phyloP scores from a whole-genome alignment of 768 basidiomycete species.

The Tylopilus vinaceipallidus region DNA sequence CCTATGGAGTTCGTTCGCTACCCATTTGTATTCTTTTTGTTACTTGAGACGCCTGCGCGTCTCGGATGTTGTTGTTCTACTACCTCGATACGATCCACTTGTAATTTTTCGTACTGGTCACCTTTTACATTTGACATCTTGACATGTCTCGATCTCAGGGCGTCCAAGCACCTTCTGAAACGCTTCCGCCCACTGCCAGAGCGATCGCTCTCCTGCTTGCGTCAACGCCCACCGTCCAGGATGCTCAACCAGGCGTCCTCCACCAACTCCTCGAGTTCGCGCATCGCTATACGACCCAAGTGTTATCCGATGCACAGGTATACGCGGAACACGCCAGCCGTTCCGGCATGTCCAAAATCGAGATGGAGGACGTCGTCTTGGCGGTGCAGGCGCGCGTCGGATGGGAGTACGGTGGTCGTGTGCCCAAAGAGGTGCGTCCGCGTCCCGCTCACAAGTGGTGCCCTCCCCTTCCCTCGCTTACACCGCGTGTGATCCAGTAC shows the following conservation, averaged over 20 bases:
- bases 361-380: constrained; percentile 77
- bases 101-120: constrained; percentile 14
- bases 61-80: constrained; percentile 2
- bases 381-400: constrained; percentile 88
- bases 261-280: constrained; percentile 88
- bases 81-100: not conserved
- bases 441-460: not conserved
- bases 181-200: constrained; percentile 80
- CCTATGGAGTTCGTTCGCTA: constrained; percentile 23
- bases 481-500: too few relatives aligned
- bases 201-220: constrained; percentile 82
- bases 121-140: not conserved
- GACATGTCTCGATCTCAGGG: constrained; percentile 42
- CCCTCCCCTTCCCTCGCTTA: too few relatives aligned
- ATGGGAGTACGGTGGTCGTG: constrained; percentile 88
- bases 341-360: constrained; percentile 59
- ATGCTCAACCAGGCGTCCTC: constrained; percentile 82
- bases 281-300: constrained; percentile 79
- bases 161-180: constrained; percentile 44
- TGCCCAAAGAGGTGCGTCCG: constrained; percentile 77
- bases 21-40: constrained; percentile 10
- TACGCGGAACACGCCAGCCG: constrained; percentile 86
- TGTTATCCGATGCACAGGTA: constrained; percentile 79
- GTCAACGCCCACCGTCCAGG: constrained; percentile 80
- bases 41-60: not conserved